Evolutionary conservation across 768 basidiomycete species (phyloP), one percentile per base, ranked within the genome.

Genomic region (Tulasnella sp.): DNA sequence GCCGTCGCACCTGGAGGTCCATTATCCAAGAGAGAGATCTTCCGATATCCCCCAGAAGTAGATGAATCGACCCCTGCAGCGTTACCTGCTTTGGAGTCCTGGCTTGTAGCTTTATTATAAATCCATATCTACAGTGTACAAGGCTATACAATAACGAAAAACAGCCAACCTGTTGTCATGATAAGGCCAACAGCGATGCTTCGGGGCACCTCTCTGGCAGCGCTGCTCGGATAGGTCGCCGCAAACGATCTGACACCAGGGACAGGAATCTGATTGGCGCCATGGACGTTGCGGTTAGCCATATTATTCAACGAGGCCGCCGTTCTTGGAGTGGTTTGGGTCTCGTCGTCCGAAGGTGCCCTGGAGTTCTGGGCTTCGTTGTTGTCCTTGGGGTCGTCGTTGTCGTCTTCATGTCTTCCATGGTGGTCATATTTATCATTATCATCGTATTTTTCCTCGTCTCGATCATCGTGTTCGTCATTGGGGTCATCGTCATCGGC

Each of bases 81-180:
- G 11, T 23, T 73, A 2, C 26, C 42, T 23, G 39, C 76, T 35
- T 44, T 77, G 16, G 76, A 77, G 69, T n/a, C 70, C 39, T 77
- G 76, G 76, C 37, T 77, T 29, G n/a, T 61, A 16, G 23, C 9
- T 29, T 61, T 61, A 23, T 29, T 61, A 29, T 61, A 61, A 29
- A 61, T 26, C 13, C 57, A 11, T 0, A 61, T 23, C n/a, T 7
- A 5, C 57, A 23, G n/a, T 7, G 10, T 29, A 61, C 7, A 61
- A 61, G 29, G 11, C 23, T 23, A 61, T 57, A 57, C 23, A 57
- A 57, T 57, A 3, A 11, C 16, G 7, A 23, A 57, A 57, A 29
- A 9, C 26, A 57, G 20, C 26, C n/a, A 57, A 20, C 55, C 3
- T 6, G 26, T 13, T 29, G 55, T 29, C n/a, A n/a, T 29, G n/a